Base-by-base conservation (phyloP, 805 yeast genomes). In the Spathaspora hagerdaliae region DNA sequence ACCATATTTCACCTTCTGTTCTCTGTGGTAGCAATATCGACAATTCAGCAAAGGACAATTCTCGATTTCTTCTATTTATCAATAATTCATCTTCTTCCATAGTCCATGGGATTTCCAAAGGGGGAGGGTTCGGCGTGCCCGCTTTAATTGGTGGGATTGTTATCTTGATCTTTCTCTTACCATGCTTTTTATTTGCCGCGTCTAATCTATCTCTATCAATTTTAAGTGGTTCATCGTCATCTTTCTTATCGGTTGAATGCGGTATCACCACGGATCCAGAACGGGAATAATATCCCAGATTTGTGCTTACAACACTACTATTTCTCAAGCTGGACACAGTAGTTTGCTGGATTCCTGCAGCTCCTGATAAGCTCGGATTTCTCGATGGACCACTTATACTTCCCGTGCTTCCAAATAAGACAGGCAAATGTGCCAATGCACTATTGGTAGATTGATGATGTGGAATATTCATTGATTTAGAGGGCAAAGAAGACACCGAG, bases 71-170 rank as follows among this genome's bases (percentile, higher is more conserved):
- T 42, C 85, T 69, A 48, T 78, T 71, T 39, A 75, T 74, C 37
- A 79, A 55, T 34, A 88, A 61, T 50, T 82, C 85, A 63, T 88
- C 96, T 62, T 88, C 96, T 43, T 86, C 94, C 55, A 68, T 64
- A 2, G 77, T 64, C 82, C 82, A 78, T 1, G 77, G 74, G 34
- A 71, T 61, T 38, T 60, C 60, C 33, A 62, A 51, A 12, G 53
- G 47, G 14, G 58, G 53, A 15, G 52, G 56, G 10, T 48, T 47
- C 13, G 46, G 39, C 27, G 48, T 48, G 19, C 48, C 45, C 27
- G 39, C 13, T 43, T 48, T 52, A 3, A 42, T 45, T 31, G 45
- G 38, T 19, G 35, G 43, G 27, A 38, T 40, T 31, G 42, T 36
- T 35, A 36, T 42, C 10, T 42, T 41, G 27, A 31, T 43, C 33